Percentiles rank a stretch among this genome's conserved stretches.
Conservation (phyloP, 2,329 filamentous ascomycete species). For the Aureobasidium sp. region DNA sequence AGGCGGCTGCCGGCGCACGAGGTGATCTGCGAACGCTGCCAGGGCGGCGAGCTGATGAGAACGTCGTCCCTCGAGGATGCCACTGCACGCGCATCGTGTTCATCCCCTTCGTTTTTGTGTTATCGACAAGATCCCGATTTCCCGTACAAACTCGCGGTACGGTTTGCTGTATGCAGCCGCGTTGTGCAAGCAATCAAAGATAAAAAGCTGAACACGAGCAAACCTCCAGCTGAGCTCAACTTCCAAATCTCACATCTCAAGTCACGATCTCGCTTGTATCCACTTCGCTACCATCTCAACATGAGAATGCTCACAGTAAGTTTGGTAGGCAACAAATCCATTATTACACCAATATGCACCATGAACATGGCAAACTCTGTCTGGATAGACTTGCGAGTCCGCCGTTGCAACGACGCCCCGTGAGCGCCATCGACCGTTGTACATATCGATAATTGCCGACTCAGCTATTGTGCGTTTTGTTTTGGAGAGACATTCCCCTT, state of each 20-base stretch:
- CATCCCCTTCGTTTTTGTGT: neutral
- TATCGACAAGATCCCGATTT: conserved; percentile 2
- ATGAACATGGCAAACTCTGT: neutral
- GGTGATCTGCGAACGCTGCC: conserved; percentile 9
- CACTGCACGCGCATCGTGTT: neutral
- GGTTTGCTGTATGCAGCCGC: neutral
- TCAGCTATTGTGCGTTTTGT: conserved; percentile 15
- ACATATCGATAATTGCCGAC: conserved; percentile 15
- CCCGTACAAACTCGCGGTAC: neutral
- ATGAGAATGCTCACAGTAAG: neutral
- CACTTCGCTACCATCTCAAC: neutral
- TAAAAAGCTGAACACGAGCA: conserved; percentile 2
- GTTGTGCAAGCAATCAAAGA: conserved; percentile 6
- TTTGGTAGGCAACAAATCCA: neutral
- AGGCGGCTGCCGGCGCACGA: neutral
- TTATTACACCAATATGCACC: neutral
- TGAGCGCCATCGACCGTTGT: conserved; percentile 14
- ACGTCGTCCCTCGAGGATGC: neutral
- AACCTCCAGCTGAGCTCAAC: neutral
- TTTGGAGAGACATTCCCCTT: conserved; percentile 12
- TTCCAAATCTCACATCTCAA: neutral
- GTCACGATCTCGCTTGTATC: neutral
- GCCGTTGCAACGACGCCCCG: conserved; percentile 8
- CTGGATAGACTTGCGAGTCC: neutral
- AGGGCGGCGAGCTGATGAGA: neutral